Percentiles rank a stretch among this genome's conserved stretches.
phyloP scores from a whole-genome alignment of 371 early-diverging fungal genomes.

The Mucor plumbeus region DNA sequence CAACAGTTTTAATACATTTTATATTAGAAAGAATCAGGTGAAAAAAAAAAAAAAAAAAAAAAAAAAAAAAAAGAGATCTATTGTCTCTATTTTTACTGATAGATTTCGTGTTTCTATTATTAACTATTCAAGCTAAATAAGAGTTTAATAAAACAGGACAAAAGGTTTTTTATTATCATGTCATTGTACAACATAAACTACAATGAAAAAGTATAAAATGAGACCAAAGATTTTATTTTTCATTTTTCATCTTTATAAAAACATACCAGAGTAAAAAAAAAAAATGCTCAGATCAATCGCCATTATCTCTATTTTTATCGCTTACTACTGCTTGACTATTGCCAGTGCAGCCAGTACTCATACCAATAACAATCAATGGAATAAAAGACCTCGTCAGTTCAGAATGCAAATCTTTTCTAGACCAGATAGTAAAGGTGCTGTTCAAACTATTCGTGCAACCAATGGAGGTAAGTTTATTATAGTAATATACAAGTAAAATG shows the following conservation, averaged over 20 bases:
- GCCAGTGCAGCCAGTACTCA: background rate
- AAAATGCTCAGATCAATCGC: background rate
- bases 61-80: background rate
- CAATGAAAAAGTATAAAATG: background rate
- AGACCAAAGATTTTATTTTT: background rate
- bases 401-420: constrained; percentile 33
- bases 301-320: background rate
- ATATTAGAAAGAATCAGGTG: background rate
- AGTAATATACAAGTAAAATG: background rate
- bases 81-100: background rate
- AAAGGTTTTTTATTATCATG: background rate
- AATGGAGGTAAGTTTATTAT: constrained; percentile 24
- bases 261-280: background rate
- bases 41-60: too few species aligned
- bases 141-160: background rate
- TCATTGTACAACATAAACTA: background rate
- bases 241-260: background rate
- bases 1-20: background rate
- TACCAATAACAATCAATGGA: constrained; percentile 17
- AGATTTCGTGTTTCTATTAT: background rate
- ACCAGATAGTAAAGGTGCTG: constrained; percentile 28
- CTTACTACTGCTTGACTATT: background rate
- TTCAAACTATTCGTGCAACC: constrained; percentile 21
- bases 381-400: constrained; percentile 34
- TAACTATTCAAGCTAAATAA: background rate